These are phyloP conservation scores for Suillus bovinus DNA, from an alignment of 768 basidiomycete species.

Conservation along the genomic window DNA sequence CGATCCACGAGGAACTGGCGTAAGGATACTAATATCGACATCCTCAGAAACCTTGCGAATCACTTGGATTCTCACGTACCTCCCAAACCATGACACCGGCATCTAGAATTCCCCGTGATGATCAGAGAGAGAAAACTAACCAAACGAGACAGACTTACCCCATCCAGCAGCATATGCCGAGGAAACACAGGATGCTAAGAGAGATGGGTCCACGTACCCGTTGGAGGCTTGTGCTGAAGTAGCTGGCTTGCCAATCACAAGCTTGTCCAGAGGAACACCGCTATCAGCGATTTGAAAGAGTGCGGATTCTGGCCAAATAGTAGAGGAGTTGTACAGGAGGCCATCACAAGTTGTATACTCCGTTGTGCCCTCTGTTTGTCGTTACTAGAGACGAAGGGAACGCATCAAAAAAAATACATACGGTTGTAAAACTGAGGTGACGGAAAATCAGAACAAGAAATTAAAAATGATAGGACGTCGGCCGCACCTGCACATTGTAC, in stretches of 20 bases:
- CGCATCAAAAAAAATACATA: slow-evolving; percentile 13
- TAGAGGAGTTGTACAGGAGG: slow-evolving; percentile 59
- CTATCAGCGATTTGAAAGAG: slow-evolving; percentile 52
- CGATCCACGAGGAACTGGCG: slow-evolving; percentile 39
- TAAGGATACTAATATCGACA: slow-evolving; percentile 36
- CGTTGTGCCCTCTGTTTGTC: slow-evolving; percentile 49
- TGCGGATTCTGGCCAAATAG: slow-evolving; percentile 60
- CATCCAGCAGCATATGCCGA: slow-evolving; percentile 65
- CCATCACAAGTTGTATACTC: slow-evolving; percentile 67
- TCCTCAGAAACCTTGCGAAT: background rate
- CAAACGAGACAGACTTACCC: slow-evolving; percentile 46
- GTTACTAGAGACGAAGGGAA: background rate
- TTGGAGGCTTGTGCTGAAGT: slow-evolving; percentile 42
- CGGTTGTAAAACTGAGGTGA: slow-evolving; percentile 30
- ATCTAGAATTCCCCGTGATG: slow-evolving; percentile 19
- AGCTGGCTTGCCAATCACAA: slow-evolving; percentile 59
- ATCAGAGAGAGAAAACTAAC: slow-evolving; percentile 8
- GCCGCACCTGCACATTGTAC: slow-evolving; percentile 44
- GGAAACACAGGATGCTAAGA: slow-evolving; percentile 58
- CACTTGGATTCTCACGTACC: slow-evolving; percentile 21
- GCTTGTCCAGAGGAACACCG: slow-evolving; percentile 47
- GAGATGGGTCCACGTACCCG: slow-evolving; percentile 58
- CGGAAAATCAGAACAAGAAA: background rate
- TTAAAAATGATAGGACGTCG: background rate
- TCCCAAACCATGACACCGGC: slow-evolving; percentile 43